Conservation (phyloP, 495 filamentous ascomycete species). For the Neurospora africana region DNA sequence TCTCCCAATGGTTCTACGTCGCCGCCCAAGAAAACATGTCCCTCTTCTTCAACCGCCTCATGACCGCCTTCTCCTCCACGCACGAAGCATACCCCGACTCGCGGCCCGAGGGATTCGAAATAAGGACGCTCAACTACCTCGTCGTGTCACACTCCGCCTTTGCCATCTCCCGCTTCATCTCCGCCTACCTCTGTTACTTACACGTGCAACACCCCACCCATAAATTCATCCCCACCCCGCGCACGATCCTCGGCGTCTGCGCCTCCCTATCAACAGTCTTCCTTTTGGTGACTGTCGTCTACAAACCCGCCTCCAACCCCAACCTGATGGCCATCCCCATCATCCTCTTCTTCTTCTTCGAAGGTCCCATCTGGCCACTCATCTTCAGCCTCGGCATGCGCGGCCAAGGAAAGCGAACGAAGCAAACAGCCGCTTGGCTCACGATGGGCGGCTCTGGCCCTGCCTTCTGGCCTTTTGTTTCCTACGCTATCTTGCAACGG, state of each 20-base stretch:
- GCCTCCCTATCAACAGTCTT: constrained; percentile 35
- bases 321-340: constrained; percentile 46
- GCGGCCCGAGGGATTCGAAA: constrained; percentile 35
- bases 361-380: constrained; percentile 60
- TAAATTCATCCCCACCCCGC: constrained; percentile 32
- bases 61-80: constrained; percentile 24
- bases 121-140: constrained; percentile 44
- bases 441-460: constrained; percentile 58
- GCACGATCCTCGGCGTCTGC: constrained; percentile 42
- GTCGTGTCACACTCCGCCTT: constrained; percentile 38
- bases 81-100: constrained; percentile 10
- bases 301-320: constrained; percentile 33
- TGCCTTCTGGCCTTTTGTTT: constrained; percentile 56
- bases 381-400: constrained; percentile 60
- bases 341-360: constrained; percentile 55
- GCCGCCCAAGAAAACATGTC: constrained; percentile 62
- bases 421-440: constrained; percentile 55
- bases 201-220: constrained; percentile 38
- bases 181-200: constrained; percentile 39
- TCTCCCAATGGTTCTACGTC: constrained; percentile 66
- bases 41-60: constrained; percentile 47
- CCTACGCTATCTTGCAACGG: constrained; percentile 26
- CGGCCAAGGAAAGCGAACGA: constrained; percentile 59
- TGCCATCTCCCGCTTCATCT: constrained; percentile 37
- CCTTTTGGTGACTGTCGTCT: constrained; percentile 35